Conservation (phyloP, 2,329 filamentous ascomycete genomes). For the Pestalotiopsis sp. region DNA sequence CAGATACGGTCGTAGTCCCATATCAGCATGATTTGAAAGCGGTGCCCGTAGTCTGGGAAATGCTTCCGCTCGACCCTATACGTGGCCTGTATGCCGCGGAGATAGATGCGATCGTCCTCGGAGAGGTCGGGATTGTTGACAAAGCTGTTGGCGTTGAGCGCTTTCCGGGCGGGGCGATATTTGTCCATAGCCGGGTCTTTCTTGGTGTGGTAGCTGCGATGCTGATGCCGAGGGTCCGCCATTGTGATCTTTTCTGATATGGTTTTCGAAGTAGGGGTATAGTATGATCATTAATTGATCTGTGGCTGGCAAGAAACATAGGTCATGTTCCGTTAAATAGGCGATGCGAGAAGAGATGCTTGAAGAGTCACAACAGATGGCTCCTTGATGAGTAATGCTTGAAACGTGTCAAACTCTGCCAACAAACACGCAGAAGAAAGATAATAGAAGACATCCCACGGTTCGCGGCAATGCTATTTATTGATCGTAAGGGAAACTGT, state of each 20-base stretch:
- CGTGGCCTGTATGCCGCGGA: slow-evolving; percentile 5
- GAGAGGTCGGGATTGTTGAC: slow-evolving; percentile 9
- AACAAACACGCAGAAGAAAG: too few relatives aligned
- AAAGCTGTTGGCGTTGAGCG: slow-evolving; percentile 1
- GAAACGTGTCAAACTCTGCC: too few relatives aligned
- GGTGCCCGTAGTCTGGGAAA: background rate
- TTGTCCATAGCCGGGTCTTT: slow-evolving; percentile 6
- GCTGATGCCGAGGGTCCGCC: background rate
- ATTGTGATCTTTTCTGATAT: background rate
- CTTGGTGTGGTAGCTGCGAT: background rate
- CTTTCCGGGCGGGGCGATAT: slow-evolving; percentile 4
- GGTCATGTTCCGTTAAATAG: too few relatives aligned
- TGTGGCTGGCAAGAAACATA: too few relatives aligned
- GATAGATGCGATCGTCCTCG: slow-evolving; percentile 5
- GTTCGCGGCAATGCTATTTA: too few relatives aligned
- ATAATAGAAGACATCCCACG: too few relatives aligned
- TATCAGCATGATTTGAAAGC: slow-evolving; percentile 7
- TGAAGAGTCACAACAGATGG: too few relatives aligned
- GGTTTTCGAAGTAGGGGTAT: too few relatives aligned
- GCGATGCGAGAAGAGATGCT: too few relatives aligned
- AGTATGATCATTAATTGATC: too few relatives aligned
- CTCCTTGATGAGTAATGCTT: too few relatives aligned
- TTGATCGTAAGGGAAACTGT: too few relatives aligned
- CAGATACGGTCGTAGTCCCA: slow-evolving; percentile 10
- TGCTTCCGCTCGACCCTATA: background rate